phyloP scores from a whole-genome alignment of 352 stramenopile genomes.

The Pythium scleroteichum region DNA sequence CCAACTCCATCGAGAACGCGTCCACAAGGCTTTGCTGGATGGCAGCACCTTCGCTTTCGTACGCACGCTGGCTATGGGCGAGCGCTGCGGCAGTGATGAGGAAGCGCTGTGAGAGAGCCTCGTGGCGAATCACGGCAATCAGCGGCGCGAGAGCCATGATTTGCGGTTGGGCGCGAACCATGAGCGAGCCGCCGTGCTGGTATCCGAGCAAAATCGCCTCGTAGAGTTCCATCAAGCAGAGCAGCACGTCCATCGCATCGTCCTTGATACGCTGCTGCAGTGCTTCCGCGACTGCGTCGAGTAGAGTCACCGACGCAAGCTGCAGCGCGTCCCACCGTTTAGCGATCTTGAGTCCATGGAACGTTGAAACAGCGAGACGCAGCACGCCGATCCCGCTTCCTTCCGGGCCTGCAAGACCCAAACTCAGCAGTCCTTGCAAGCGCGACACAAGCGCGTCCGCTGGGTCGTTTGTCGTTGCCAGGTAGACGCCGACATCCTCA shows the following conservation, averaged over 20 bases:
- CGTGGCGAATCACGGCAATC: slow-evolving; percentile 37
- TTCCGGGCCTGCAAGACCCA: not conserved
- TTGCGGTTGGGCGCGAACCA: slow-evolving; percentile 41
- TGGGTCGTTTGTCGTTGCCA: slow-evolving; percentile 54
- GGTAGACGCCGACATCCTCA: slow-evolving; percentile 54
- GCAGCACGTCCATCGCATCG: slow-evolving; percentile 26
- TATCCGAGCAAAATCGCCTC: slow-evolving; percentile 67
- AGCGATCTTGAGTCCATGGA: slow-evolving; percentile 67
- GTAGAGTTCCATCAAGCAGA: slow-evolving; percentile 46
- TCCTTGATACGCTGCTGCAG: slow-evolving; percentile 33
- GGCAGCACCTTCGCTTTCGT: slow-evolving; percentile 53
- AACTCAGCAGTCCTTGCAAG: slow-evolving; percentile 35
- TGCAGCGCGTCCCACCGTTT: slow-evolving; percentile 74
- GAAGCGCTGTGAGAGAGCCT: slow-evolving; percentile 23
- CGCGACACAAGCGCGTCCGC: slow-evolving; percentile 41
- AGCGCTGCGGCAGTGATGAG: slow-evolving; percentile 50
- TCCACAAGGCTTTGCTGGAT: slow-evolving; percentile 43
- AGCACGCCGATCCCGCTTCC: slow-evolving; percentile 37
- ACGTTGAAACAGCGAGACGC: slow-evolving; percentile 53
- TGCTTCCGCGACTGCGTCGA: slow-evolving; percentile 37
- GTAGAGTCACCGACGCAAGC: slow-evolving; percentile 38
- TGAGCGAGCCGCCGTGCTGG: slow-evolving; percentile 73
- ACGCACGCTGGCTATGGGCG: slow-evolving; percentile 65
- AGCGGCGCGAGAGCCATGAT: slow-evolving; percentile 46
- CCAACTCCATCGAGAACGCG: slow-evolving; percentile 39